A percentile compares a stretch with the other conserved stretches of the same genome.
Conservation (phyloP, 371 early-diverging fungal species). For the Batkoa obscura region DNA sequence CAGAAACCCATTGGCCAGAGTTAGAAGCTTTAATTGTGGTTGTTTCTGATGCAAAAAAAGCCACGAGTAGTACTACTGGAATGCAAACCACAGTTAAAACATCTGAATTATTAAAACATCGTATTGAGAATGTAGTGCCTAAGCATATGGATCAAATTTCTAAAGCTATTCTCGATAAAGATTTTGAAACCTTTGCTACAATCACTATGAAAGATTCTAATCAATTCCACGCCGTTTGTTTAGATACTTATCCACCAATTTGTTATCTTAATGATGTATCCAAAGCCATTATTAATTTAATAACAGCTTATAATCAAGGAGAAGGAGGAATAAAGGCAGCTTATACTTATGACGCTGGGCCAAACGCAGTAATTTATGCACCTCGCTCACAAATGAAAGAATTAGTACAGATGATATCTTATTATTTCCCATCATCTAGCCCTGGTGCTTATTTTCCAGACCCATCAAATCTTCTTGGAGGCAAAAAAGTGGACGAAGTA, state of each 20-base stretch:
- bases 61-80: slow-evolving; percentile 79
- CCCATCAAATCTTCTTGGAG: slow-evolving; percentile 26
- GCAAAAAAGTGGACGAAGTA: background rate
- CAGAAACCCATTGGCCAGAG: slow-evolving; percentile 87
- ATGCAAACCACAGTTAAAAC: slow-evolving; percentile 94
- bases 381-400: slow-evolving; percentile 57
- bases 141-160: slow-evolving; percentile 71
- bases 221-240: slow-evolving; percentile 94
- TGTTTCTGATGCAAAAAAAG: slow-evolving; percentile 82
- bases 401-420: slow-evolving; percentile 58
- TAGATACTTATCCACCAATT: slow-evolving; percentile 87
- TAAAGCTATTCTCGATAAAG: slow-evolving; percentile 57
- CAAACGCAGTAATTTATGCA: slow-evolving; percentile 94
- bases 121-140: slow-evolving; percentile 68
- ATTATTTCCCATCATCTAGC: slow-evolving; percentile 57
- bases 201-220: slow-evolving; percentile 96
- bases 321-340: slow-evolving; percentile 46
- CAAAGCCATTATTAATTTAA: slow-evolving; percentile 62
- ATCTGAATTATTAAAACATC: slow-evolving; percentile 64
- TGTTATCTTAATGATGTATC: slow-evolving; percentile 91
- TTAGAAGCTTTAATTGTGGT: slow-evolving; percentile 86
- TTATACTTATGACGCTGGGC: slow-evolving; percentile 95
- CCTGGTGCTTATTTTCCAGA: slow-evolving; percentile 34
- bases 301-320: slow-evolving; percentile 68
- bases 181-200: slow-evolving; percentile 82